Percentiles rank a stretch among this genome's conserved stretches.
Evolutionary conservation across 441 rosid species (phyloP).

Genomic region (Sinapis alba): DNA sequence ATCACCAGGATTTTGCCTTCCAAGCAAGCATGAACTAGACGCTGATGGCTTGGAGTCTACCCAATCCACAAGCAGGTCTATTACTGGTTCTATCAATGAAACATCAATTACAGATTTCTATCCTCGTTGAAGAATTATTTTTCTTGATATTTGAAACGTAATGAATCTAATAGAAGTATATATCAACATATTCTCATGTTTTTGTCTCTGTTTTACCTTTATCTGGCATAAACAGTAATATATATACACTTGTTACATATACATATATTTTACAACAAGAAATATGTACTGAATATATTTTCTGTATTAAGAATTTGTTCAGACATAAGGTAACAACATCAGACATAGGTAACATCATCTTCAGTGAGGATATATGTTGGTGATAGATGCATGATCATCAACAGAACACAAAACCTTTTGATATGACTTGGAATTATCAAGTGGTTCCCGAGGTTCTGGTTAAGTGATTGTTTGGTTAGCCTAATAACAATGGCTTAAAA

Average conservation of each 20-base stretch:
- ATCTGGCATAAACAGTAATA: not conserved
- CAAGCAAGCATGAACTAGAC: not conserved
- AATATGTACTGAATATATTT: not conserved
- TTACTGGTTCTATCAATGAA: constrained; percentile 23
- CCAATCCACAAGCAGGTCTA: constrained; percentile 34
- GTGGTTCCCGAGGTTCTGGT: not conserved
- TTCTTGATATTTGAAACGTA: not conserved
- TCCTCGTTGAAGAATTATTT: constrained; percentile 28
- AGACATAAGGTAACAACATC: not conserved
- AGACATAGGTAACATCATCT: constrained; percentile 4
- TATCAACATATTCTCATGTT: not conserved
- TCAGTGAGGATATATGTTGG: not conserved
- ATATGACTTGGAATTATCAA: not conserved
- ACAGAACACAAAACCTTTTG: not conserved
- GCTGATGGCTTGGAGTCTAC: not conserved
- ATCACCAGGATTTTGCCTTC: constrained; percentile 10
- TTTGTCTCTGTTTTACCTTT: not conserved
- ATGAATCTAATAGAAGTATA: not conserved
- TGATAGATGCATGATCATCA: not conserved
- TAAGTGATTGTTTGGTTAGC: not conserved
- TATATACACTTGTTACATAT: not conserved
- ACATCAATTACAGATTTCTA: constrained; percentile 40
- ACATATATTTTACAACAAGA: not conserved
- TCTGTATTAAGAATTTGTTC: not conserved
- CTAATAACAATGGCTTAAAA: constrained; percentile 23